Percentiles rank a stretch among this genome's conserved stretches.
Evolutionary conservation across 1,139 yeast genomes (phyloP).

Genomic region (Debaryomyces coudertii): DNA sequence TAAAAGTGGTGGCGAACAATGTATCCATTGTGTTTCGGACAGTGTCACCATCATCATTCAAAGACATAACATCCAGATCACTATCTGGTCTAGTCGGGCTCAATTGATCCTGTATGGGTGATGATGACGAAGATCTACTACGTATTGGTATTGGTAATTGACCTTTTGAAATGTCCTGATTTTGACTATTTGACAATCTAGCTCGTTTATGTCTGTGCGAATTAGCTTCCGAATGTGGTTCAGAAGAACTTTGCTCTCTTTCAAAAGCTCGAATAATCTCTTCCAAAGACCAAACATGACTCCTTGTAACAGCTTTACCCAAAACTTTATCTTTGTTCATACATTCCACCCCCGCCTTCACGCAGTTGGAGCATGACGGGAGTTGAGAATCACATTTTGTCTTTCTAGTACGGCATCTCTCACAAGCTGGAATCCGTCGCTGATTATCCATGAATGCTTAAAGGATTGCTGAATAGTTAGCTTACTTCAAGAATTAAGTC

Average conservation of each 20-base stretch:
- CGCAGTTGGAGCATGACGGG: slow-evolving; percentile 48
- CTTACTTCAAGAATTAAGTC: background rate
- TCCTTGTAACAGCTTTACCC: slow-evolving; percentile 11
- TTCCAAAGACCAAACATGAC: slow-evolving; percentile 8
- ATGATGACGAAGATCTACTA: background rate
- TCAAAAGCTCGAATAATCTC: background rate
- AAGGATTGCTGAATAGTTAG: too few relatives aligned
- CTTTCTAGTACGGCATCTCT: slow-evolving; percentile 43
- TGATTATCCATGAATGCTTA: background rate
- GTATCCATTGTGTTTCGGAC: slow-evolving; percentile 11
- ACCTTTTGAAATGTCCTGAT: background rate
- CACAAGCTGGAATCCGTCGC: slow-evolving; percentile 28
- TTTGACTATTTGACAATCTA: background rate
- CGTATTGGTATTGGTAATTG: background rate
- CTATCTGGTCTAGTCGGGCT: background rate
- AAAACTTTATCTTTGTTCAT: slow-evolving; percentile 21
- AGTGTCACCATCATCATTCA: slow-evolving; percentile 2
- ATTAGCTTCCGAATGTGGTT: background rate
- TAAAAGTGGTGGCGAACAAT: slow-evolving; percentile 11
- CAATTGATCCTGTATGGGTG: background rate
- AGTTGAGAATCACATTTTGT: slow-evolving; percentile 46
- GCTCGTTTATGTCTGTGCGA: background rate
- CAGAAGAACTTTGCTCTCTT: background rate
- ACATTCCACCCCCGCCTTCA: slow-evolving; percentile 39
- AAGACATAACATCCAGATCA: too few relatives aligned